Base-by-base conservation (phyloP, 1,284 basidiomycete genomes). In the Fomes fomentarius region DNA sequence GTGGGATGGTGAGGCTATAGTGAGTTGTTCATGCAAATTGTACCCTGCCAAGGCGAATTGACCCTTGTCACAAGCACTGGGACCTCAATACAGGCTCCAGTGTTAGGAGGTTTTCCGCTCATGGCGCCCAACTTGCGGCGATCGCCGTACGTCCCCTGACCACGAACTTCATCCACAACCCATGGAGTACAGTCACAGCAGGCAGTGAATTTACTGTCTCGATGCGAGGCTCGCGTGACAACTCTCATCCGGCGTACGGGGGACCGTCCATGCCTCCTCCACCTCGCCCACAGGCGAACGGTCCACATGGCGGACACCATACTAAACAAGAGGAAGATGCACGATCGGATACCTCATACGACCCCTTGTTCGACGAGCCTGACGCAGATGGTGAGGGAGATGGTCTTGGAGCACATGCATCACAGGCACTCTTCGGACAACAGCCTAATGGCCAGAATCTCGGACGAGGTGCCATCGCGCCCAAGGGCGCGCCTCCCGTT, bases 1-100 rank as follows among this genome's bases (percentile, higher is more conserved):
- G 2, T 98, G 96, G 96, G 97, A 99, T 69, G 90, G 93, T 3
- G 86, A 91, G 57, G 89, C 95, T 4, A 79, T 88, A 53, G 96
- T 96, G 70, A 71, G 91, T 80, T 37, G 47, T 42, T 25, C 17
- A 35, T 44, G 17, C 51, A 25, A 5, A 38, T 44, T 47, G n/a
- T 34, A 48, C 11, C 10, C 7, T 11, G 10, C n/a, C 22, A 17
- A 10, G 21, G 10, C 17, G 6, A 19, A 38, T 14, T 11, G 9
- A 22, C 21, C 21, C 5, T 24, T 11, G 11, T 24, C 22, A 22
- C 19, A 68, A 98, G 93, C 92, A 97, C 84, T 99, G 97, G 96
- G 96, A 99, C 73, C 80, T 99, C 44, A 93, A 99, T 66, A 96
- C 91, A 0, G 97, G 97, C 1, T 83, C 93, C 62, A 76, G 79